phyloP scores from a whole-genome alignment of 768 basidiomycete genomes.

The Podaxis pistillaris region DNA sequence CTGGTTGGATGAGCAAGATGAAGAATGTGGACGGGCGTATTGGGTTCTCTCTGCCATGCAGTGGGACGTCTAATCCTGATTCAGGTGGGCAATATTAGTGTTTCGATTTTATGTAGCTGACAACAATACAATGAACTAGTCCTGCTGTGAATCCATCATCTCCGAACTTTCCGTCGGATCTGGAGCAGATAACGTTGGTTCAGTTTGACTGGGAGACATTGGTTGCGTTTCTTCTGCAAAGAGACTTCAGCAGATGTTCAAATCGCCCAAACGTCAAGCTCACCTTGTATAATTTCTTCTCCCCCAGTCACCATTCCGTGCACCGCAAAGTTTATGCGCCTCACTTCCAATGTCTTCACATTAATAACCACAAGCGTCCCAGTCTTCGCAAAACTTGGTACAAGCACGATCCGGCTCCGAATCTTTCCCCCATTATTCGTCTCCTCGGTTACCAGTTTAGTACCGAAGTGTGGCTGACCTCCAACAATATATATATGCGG shows the following conservation, averaged over 20 bases:
- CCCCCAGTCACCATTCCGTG: slow-evolving; percentile 38
- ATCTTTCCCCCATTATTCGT: slow-evolving; percentile 27
- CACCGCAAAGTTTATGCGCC: slow-evolving; percentile 57
- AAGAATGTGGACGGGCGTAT: slow-evolving; percentile 61
- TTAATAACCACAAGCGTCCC: slow-evolving; percentile 81
- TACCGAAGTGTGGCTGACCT: slow-evolving; percentile 82
- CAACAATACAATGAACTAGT: slow-evolving; percentile 8
- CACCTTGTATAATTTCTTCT: slow-evolving; percentile 20
- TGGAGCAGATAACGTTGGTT: slow-evolving; percentile 25
- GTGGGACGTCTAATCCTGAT: slow-evolving; percentile 60
- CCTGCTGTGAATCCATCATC: slow-evolving; percentile 15
- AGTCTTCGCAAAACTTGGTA: slow-evolving; percentile 79
- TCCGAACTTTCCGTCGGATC: slow-evolving; percentile 16
- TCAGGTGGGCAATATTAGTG: background rate
- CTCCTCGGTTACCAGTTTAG: slow-evolving; percentile 55
- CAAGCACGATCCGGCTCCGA: slow-evolving; percentile 69
- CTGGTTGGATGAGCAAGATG: slow-evolving; percentile 93
- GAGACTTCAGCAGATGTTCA: background rate
- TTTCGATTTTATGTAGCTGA: slow-evolving; percentile 1
- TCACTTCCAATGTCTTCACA: slow-evolving; percentile 70
- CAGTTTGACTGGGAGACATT: slow-evolving; percentile 22
- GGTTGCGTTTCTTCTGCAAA: slow-evolving; percentile 16
- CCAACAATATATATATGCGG: slow-evolving; percentile 94
- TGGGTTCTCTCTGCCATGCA: slow-evolving; percentile 89
- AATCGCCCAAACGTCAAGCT: background rate